These are phyloP conservation scores for Tylopilus vinaceipallidus DNA, from an alignment of 768 basidiomycete species.

Conservation along the genomic window DNA sequence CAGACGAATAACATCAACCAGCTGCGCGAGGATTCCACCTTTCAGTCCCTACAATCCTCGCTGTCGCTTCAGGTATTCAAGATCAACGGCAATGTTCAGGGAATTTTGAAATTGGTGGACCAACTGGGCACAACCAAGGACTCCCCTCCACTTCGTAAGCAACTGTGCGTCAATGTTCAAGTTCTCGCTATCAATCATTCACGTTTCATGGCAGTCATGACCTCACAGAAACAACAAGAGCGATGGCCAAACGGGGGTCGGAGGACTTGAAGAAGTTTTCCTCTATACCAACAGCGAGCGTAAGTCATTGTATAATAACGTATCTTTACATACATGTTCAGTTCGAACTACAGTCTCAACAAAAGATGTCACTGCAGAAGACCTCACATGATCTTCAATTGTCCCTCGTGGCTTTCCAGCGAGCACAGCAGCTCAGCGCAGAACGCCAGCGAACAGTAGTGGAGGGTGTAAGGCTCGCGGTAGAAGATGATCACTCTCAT, in stretches of 20 bases:
- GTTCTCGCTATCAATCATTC: conserved; percentile 2
- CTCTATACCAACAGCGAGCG: conserved; percentile 57
- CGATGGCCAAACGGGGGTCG: conserved; percentile 91
- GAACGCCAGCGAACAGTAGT: conserved; percentile 89
- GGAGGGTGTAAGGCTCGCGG: conserved; percentile 77
- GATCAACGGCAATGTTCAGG: conserved; percentile 96
- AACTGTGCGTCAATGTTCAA: conserved; percentile 57
- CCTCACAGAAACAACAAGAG: conserved; percentile 89
- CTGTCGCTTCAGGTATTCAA: conserved; percentile 95
- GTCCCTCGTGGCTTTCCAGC: conserved; percentile 88
- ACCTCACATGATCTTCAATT: conserved; percentile 90
- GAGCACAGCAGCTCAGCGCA: conserved; percentile 85
- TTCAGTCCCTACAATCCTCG: conserved; percentile 72
- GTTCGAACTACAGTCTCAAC: conserved; percentile 52
- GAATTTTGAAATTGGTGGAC: conserved; percentile 94
- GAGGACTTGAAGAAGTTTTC: conserved; percentile 91
- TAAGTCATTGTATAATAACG: conserved; percentile 32
- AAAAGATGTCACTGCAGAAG: conserved; percentile 85
- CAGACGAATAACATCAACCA: conserved; percentile 28
- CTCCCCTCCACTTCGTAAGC: conserved; percentile 74
- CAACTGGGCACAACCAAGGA: conserved; percentile 87
- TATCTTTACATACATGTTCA: neutral
- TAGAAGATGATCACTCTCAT: conserved; percentile 66
- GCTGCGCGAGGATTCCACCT: conserved; percentile 66
- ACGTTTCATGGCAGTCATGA: conserved; percentile 64